Conservation (phyloP, 148 eudicot species). For the Simmondsia chinensis region DNA sequence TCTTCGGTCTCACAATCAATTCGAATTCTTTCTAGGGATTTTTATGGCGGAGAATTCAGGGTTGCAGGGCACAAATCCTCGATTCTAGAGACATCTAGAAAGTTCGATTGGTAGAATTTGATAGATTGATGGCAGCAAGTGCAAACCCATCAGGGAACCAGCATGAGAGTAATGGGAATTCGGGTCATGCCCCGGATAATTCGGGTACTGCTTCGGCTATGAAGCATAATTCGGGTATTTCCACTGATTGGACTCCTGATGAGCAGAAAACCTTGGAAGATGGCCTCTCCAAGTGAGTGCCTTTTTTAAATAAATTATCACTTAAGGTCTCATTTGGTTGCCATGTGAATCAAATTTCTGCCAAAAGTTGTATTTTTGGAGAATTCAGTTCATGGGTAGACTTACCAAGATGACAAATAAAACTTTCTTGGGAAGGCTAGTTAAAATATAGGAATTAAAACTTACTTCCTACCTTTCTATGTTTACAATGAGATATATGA, state of each 20-base stretch:
- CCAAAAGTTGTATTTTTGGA: neutral
- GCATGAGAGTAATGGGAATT: constrained; percentile 20
- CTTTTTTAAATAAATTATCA: neutral
- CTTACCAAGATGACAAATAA: too few species aligned
- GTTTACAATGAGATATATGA: too few species aligned
- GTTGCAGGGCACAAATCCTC: neutral
- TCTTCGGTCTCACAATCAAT: neutral
- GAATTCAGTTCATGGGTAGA: too few species aligned
- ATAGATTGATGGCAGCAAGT: constrained; percentile 29
- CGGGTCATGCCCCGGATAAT: constrained; percentile 40
- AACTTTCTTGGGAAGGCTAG: too few species aligned
- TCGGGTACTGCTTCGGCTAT: constrained; percentile 43
- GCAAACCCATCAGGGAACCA: constrained; percentile 53
- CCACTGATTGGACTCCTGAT: constrained; percentile 63
- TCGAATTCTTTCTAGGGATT: constrained; percentile 11
- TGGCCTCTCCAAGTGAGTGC: constrained; percentile 55
- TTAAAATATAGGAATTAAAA: too few species aligned
- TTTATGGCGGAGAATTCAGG: constrained; percentile 24
- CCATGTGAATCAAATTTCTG: neutral
- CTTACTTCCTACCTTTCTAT: too few species aligned
- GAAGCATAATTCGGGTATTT: constrained; percentile 65
- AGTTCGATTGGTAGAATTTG: neutral
- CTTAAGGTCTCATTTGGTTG: neutral
- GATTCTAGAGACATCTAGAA: neutral
- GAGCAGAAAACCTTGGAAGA: constrained; percentile 71